Conservation (phyloP, 805 yeast genomes). For the Blastobotrys chiropterorum region DNA sequence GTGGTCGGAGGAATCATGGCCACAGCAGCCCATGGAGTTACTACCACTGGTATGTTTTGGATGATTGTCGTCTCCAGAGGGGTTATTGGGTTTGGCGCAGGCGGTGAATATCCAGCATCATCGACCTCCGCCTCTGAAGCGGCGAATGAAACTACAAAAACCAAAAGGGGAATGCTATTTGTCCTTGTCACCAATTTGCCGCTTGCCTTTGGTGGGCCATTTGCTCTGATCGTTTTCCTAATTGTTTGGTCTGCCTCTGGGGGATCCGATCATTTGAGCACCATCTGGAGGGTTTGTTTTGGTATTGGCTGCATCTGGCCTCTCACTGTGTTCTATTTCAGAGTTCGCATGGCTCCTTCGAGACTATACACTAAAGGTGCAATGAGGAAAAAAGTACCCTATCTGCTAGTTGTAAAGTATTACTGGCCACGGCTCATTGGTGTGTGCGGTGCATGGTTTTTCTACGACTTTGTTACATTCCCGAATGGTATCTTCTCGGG, state of each 20-base stretch:
- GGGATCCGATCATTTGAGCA: conserved; percentile 34
- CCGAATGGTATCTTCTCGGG: conserved; percentile 70
- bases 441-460: conserved; percentile 70
- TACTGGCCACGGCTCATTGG: conserved; percentile 68
- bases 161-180: conserved; percentile 58
- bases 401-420: conserved; percentile 52
- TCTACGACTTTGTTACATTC: conserved; percentile 75
- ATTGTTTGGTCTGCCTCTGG: conserved; percentile 60
- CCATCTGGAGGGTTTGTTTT: conserved; percentile 66
- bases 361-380: conserved; percentile 58
- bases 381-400: conserved; percentile 52
- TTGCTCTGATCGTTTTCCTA: conserved; percentile 59
- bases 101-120: conserved; percentile 70
- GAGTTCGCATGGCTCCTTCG: conserved; percentile 63
- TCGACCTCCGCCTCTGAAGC: conserved; percentile 67
- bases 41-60: conserved; percentile 62
- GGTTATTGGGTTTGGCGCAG: conserved; percentile 70
- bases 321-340: conserved; percentile 60
- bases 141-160: conserved; percentile 56
- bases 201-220: conserved; percentile 71
- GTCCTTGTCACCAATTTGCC: conserved; percentile 68
- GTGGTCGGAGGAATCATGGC: conserved; percentile 61
- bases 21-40: conserved; percentile 63
- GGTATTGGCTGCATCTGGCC: conserved; percentile 77
- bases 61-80: conserved; percentile 71